These are phyloP conservation scores for Cyberlindnera maritima DNA, from an alignment of 805 yeast genomes.

Conservation along the genomic window DNA sequence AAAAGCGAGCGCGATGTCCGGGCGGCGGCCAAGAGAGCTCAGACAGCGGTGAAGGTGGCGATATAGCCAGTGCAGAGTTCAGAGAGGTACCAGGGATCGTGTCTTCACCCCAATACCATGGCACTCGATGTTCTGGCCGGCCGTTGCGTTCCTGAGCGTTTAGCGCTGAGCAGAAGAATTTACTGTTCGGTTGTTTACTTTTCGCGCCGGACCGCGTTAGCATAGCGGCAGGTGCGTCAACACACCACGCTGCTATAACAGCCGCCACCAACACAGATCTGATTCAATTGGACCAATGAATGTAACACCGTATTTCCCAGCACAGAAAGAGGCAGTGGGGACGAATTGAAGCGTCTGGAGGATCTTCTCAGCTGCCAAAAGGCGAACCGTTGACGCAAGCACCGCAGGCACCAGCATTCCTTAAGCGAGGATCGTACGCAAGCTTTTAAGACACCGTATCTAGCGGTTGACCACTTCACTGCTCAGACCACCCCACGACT, in stretches of 20 bases:
- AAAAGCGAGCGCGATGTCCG: constrained; percentile 1
- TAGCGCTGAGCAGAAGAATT: background rate
- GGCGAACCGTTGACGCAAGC: no score
- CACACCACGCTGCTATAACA: background rate
- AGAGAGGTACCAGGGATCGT: no score
- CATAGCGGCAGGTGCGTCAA: no score
- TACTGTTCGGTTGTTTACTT: background rate
- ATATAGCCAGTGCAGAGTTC: no score
- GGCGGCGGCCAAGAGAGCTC: background rate
- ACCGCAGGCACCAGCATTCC: background rate
- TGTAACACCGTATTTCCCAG: no score
- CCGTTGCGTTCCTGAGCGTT: background rate
- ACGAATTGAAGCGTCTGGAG: no score
- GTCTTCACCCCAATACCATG: no score
- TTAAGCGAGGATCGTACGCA: background rate
- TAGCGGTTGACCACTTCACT: no score
- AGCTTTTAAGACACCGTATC: background rate
- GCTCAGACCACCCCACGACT: no score
- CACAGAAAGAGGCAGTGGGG: no score
- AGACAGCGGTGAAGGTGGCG: background rate
- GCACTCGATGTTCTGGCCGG: background rate
- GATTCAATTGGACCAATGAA: no score
- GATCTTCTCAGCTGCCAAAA: no score
- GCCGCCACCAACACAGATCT: background rate
- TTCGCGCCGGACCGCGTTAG: background rate